Evolutionary conservation across 1,284 basidiomycete genomes (phyloP), one percentile per base, ranked within the genome.

Genomic region (Coniferiporia weirii): DNA sequence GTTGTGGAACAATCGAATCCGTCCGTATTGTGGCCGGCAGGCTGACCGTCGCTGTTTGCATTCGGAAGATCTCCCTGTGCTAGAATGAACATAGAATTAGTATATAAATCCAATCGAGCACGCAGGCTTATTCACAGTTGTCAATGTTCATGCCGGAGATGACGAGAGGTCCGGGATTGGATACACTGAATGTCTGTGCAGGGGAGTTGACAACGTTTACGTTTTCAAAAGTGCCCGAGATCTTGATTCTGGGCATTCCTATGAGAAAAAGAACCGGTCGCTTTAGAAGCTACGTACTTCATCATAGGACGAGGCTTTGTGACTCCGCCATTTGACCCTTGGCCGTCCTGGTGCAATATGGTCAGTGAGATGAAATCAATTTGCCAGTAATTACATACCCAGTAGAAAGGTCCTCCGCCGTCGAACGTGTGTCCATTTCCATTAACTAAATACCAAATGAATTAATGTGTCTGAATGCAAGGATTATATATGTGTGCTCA

Each of bases 211-310:
- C 65, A 17, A 76, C 72, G 56, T 71, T 71, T 47, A 73, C 67
- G 48, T 75, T 71, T 67, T 69, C 66, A 64, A 75, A 82, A 9
- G 73, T 74, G 1, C 81, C 81, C 35, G 80, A 82, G 1, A 80
- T 81, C 64, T 76, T 76, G 61, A 83, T 82, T 68, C 80, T 81
- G 54, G 4, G 52, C 17, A 38, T 27, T 43, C 36, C 10, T 59
- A 22, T 61, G 22, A 54, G 61, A 38, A 52, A 19, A 22, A 17
- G 51, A 38, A 53, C 10, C 44, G 32, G 35, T 19, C 40, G 27
- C 15, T 22, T 27, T 27, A 27, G 8, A 43, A 49, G 44, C 40
- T 36, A 60, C 65, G 44, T 52, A 69, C 72, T 73, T 74, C 69
- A 69, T 69, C 66, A 72, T 69, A 7, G 67, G 69, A 66, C 75